Percentiles rank a stretch among this genome's conserved stretches.
Conservation (phyloP, 345 rosid genomes). For the Sonneratia caseolaris region DNA sequence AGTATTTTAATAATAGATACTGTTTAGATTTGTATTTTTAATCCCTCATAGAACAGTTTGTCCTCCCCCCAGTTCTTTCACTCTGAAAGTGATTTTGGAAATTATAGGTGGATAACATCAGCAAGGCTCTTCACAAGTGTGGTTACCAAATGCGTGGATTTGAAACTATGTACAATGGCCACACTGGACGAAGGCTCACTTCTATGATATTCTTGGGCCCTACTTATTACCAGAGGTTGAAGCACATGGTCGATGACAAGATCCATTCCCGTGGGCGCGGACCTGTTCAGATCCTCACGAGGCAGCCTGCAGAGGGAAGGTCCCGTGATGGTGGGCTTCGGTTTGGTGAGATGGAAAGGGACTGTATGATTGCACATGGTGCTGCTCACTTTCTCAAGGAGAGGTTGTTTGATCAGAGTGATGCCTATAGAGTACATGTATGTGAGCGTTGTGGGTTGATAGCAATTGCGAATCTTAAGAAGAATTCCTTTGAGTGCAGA, state of each 20-base stretch:
- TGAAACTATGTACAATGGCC: slow-evolving; percentile 99
- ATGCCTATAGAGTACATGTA: slow-evolving; percentile 91
- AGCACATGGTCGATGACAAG: slow-evolving; percentile 98
- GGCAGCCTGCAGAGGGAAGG: slow-evolving; percentile 99
- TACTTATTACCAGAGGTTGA: slow-evolving; percentile 88
- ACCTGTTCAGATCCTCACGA: slow-evolving; percentile 85
- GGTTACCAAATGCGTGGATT: slow-evolving; percentile 98
- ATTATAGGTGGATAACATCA: slow-evolving; percentile 83
- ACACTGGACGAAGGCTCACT: slow-evolving; percentile 78
- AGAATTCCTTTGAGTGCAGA: slow-evolving; percentile 87
- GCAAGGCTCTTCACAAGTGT: slow-evolving; percentile 95
- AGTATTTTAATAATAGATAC: slow-evolving; percentile 12
- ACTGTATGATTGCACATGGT: slow-evolving; percentile 98
- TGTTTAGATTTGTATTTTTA: not conserved
- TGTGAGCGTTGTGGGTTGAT: slow-evolving; percentile 88
- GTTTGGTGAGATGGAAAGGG: slow-evolving; percentile 96
- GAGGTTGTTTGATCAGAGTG: slow-evolving; percentile 93
- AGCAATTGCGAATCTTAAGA: slow-evolving; percentile 89
- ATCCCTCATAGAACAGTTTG: not conserved
- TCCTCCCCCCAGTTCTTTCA: not conserved
- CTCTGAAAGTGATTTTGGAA: not conserved
- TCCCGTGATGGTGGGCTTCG: slow-evolving; percentile 98
- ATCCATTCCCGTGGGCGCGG: slow-evolving; percentile 98
- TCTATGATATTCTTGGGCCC: slow-evolving; percentile 97
- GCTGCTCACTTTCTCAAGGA: slow-evolving; percentile 91